Conservation (phyloP, 1,139 yeast species). For the Kurtzmaniella natalensis region DNA sequence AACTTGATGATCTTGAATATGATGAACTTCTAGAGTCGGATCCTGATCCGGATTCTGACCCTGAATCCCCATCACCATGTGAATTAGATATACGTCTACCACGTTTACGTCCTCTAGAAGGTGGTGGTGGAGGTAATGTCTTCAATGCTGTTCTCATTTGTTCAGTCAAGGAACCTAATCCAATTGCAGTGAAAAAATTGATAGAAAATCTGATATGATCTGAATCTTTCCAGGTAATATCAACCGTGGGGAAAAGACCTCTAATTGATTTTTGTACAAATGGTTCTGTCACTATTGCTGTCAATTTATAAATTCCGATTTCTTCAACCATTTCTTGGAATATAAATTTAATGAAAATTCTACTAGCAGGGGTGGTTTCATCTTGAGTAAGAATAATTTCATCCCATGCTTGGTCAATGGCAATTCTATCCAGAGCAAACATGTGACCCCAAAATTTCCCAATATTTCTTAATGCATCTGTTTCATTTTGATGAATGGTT, state of each 20-base stretch:
- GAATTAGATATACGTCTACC: slow-evolving; percentile 2
- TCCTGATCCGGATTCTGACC: slow-evolving; percentile 9
- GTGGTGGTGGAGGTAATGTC: slow-evolving; percentile 24
- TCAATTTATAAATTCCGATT: slow-evolving; percentile 53
- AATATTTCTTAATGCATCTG: slow-evolving; percentile 70
- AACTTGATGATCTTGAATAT: slow-evolving; percentile 2
- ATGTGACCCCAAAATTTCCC: slow-evolving; percentile 88
- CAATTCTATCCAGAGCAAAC: slow-evolving; percentile 64
- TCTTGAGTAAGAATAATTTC: slow-evolving; percentile 60
- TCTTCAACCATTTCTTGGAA: slow-evolving; percentile 81
- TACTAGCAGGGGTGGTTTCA: slow-evolving; percentile 71
- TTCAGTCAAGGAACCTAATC: slow-evolving; percentile 80
- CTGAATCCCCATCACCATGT: slow-evolving; percentile 8
- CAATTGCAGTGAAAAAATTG: slow-evolving; percentile 91
- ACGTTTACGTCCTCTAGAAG: slow-evolving; percentile 16
- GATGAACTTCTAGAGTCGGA: slow-evolving; percentile 10
- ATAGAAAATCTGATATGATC: slow-evolving; percentile 77
- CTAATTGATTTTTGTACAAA: slow-evolving; percentile 42
- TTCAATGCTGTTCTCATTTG: slow-evolving; percentile 62
- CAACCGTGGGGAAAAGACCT: slow-evolving; percentile 47
- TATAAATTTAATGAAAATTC: slow-evolving; percentile 77
- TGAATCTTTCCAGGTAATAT: slow-evolving; percentile 37
- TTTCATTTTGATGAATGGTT: slow-evolving; percentile 62
- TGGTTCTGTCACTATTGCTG: slow-evolving; percentile 40
- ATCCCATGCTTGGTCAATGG: slow-evolving; percentile 48